Percentiles rank a stretch among this genome's conserved stretches.
Evolutionary conservation across 1,284 basidiomycete genomes (phyloP).

Genomic region (Anthracocystis panici-leucophaei): DNA sequence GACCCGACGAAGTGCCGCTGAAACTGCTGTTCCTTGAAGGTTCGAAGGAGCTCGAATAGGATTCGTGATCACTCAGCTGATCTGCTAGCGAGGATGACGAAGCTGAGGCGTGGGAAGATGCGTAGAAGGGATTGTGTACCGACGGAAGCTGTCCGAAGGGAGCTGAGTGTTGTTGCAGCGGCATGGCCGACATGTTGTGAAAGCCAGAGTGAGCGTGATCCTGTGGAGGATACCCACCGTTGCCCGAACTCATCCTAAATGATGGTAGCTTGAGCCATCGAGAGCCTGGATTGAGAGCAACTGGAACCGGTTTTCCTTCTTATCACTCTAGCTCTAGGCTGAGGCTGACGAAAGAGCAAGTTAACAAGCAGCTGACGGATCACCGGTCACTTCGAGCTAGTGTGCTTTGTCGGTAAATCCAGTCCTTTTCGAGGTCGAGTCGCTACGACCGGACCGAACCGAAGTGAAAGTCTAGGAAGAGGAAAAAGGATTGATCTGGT

Average conservation of each 20-base stretch:
- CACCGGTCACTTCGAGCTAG: background rate
- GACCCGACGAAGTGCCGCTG: conserved; percentile 10
- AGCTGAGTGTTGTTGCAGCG: conserved; percentile 21
- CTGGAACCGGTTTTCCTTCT: background rate
- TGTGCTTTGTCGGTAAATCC: too few species aligned
- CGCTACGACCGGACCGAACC: background rate
- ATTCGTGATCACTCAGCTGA: conserved; percentile 49
- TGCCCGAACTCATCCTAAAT: conserved; percentile 25
- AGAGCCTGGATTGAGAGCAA: background rate
- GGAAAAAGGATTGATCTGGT: background rate
- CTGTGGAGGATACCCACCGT: conserved; percentile 24
- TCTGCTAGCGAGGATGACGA: conserved; percentile 47
- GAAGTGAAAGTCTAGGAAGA: background rate
- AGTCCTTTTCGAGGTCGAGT: too few species aligned
- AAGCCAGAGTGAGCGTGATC: conserved; percentile 18
- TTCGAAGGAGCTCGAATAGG: conserved; percentile 43
- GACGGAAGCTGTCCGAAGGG: conserved; percentile 25
- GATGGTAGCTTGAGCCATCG: conserved; percentile 5
- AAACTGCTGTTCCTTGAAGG: conserved; percentile 30
- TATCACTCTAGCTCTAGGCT: background rate
- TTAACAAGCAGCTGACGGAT: background rate
- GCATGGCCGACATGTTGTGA: conserved; percentile 30
- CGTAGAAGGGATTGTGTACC: conserved; percentile 27
- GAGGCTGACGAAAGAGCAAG: background rate
- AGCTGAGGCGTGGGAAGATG: conserved; percentile 45